Base-by-base conservation (phyloP, 2,329 filamentous ascomycete species). In the Diaporthe amygdali region DNA sequence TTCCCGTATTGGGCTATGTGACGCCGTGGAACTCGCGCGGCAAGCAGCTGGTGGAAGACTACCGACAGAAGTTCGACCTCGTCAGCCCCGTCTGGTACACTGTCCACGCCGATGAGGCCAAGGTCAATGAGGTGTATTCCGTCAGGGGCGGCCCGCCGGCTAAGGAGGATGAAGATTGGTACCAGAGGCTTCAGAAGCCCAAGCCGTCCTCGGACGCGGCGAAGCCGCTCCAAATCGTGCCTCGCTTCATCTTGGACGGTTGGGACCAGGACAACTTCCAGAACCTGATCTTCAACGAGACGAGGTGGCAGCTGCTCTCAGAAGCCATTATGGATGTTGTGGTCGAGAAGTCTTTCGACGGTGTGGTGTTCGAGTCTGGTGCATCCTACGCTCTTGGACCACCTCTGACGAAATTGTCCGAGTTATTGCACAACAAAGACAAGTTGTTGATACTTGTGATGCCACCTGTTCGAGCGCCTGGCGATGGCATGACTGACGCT, bases 61-160 rank as follows among this genome's bases (percentile, higher is more conserved):
- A 74, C 55, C 69, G 73, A 4, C 37, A 68, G 2, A 76, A 74
- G 32, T 74, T 76, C n/a, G 75, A 76, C 56, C 74, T 76, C 7
- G 61, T 76, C 52, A 71, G 70, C 32, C 75, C 75, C 2, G 74
- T 76, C 22, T 76, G 75, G 75, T 76, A 76, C 46, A 75, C 75
- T 12, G 64, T 76, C 37, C 73, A 74, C 56, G 70, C 73, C 1
- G 47, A 54, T 17, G 67, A 72, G 39, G 64, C 71, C n/a, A 34
- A 47, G 14, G n/a, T 27, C n/a, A 32, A 69, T 10, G 64, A 68
- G 1, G 32, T 73, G n/a, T 76, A 76, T 61, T 55, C 69, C 30
- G 72, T 76, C 14, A 61, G 41, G 14, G 74, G 74, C 30, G 74
- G 66, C 1, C 74, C 74, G 14, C 73, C 74, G 0, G 49, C 32